These are phyloP conservation scores for Peterozyma xylosa DNA, from an alignment of 805 yeast species.

Conservation along the genomic window DNA sequence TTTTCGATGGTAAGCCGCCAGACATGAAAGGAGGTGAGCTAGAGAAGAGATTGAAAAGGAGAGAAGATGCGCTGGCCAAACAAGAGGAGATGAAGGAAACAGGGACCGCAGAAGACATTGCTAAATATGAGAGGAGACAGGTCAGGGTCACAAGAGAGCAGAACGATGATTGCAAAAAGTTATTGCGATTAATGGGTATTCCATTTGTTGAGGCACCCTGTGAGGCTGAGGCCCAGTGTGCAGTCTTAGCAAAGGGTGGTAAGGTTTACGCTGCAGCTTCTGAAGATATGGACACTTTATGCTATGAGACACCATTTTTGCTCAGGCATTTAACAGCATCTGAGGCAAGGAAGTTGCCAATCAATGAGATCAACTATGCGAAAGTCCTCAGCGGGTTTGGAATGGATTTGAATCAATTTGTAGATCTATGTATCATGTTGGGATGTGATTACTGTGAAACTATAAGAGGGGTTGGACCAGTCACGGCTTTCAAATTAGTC, in stretches of 20 bases:
- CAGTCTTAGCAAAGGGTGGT: constrained; percentile 80
- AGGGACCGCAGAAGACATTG: constrained; percentile 70
- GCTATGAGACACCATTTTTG: constrained; percentile 79
- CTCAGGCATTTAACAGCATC: constrained; percentile 89
- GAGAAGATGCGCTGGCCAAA: constrained; percentile 77
- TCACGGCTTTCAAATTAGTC: constrained; percentile 82
- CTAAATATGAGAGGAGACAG: constrained; percentile 75
- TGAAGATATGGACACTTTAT: constrained; percentile 97
- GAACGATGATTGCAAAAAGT: constrained; percentile 84
- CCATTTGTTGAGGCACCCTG: constrained; percentile 93
- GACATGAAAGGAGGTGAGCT: constrained; percentile 88
- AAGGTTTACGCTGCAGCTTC: constrained; percentile 96
- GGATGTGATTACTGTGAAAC: constrained; percentile 99
- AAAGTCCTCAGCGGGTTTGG: constrained; percentile 71
- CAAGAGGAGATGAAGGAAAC: constrained; percentile 72
- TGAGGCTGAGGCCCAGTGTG: constrained; percentile 99
- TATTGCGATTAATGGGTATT: constrained; percentile 86
- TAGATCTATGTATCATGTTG: constrained; percentile 84
- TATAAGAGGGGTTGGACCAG: constrained; percentile 93
- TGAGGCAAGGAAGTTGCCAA: constrained; percentile 88
- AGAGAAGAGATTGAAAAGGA: constrained; percentile 70
- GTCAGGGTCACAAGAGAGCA: constrained; percentile 87
- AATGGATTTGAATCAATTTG: constrained; percentile 65
- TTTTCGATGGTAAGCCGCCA: constrained; percentile 98
- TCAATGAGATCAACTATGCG: constrained; percentile 69